These are phyloP conservation scores for Rhizopus arrhizus DNA, from an alignment of 371 early-diverging fungal species.

Conservation along the genomic window DNA sequence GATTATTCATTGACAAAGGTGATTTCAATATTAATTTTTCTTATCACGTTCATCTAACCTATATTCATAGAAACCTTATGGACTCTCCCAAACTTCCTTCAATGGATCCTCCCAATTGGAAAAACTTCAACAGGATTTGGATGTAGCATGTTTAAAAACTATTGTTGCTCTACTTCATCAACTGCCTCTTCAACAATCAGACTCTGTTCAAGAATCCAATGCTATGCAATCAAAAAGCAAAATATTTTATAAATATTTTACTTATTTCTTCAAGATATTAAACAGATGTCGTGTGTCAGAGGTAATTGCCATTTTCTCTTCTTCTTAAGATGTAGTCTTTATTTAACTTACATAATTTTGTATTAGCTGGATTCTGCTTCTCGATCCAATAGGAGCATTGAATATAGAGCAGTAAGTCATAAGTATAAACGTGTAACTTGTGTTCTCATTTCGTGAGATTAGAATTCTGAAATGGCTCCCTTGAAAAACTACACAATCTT, in stretches of 20 bases:
- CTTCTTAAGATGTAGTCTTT: too few species aligned
- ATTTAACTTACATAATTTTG: background rate
- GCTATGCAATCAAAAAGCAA: constrained; percentile 64
- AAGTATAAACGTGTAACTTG: constrained; percentile 1
- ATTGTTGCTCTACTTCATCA: constrained; percentile 75
- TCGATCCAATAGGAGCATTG: constrained; percentile 14
- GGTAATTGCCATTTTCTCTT: constrained; percentile 14
- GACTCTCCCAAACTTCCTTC: constrained; percentile 27
- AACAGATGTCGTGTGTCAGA: constrained; percentile 73
- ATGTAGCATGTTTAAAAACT: constrained; percentile 78
- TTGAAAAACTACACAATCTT: constrained; percentile 80
- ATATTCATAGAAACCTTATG: constrained; percentile 28
- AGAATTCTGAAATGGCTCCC: constrained; percentile 60
- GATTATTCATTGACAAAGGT: constrained; percentile 60
- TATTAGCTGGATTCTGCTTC: constrained; percentile 22
- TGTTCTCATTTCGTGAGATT: background rate
- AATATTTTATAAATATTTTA: constrained; percentile 80
- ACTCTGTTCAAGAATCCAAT: constrained; percentile 58
- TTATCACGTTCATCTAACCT: background rate
- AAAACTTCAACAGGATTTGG: constrained; percentile 75
- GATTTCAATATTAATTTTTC: background rate
- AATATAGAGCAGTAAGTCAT: constrained; percentile 13
- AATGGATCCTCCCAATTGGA: constrained; percentile 44
- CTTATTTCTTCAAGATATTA: constrained; percentile 82
- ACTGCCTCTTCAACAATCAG: constrained; percentile 78